These are phyloP conservation scores for Hypoxylon cercidicola DNA, from an alignment of 495 filamentous ascomycete species.

Conservation along the genomic window DNA sequence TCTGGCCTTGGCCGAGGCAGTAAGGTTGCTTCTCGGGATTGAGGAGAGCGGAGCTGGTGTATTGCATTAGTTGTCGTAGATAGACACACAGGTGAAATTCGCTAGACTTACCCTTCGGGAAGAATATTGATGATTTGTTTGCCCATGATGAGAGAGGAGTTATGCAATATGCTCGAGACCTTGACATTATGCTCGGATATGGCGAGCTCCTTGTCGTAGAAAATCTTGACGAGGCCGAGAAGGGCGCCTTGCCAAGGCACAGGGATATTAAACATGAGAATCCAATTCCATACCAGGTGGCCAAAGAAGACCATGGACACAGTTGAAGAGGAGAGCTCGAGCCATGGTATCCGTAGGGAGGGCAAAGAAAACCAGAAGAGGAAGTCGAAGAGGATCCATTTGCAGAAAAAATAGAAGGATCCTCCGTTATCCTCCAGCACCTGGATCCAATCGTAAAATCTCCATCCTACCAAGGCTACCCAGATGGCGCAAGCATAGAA, in stretches of 20 bases:
- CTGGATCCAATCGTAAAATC: slow-evolving; percentile 82
- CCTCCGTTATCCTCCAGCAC: slow-evolving; percentile 79
- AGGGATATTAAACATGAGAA: slow-evolving; percentile 92
- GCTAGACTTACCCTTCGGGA: slow-evolving; percentile 82
- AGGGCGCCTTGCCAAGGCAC: slow-evolving; percentile 75
- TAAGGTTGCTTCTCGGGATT: slow-evolving; percentile 82
- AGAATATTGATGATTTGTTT: slow-evolving; percentile 97
- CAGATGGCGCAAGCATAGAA: slow-evolving; percentile 85
- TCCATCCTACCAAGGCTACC: slow-evolving; percentile 75
- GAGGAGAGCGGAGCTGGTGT: slow-evolving; percentile 77
- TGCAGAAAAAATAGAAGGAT: slow-evolving; percentile 87
- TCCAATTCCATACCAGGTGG: slow-evolving; percentile 75
- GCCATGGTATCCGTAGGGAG: slow-evolving; percentile 89
- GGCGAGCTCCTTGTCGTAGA: slow-evolving; percentile 90
- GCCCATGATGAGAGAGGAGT: slow-evolving; percentile 90
- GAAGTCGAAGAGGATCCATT: slow-evolving; percentile 88
- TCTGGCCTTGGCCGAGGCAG: slow-evolving; percentile 74
- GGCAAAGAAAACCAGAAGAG: slow-evolving; percentile 87
- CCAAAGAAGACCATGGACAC: slow-evolving; percentile 71
- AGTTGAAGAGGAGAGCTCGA: slow-evolving; percentile 83
- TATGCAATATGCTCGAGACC: slow-evolving; percentile 83
- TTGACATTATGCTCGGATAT: slow-evolving; percentile 91
- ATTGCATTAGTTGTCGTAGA: slow-evolving; percentile 29
- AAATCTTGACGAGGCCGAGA: slow-evolving; percentile 71
- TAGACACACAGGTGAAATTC: background rate